Evolutionary conservation across 1,284 basidiomycete species (phyloP).

Genomic region (Gymnopus androsaceus): DNA sequence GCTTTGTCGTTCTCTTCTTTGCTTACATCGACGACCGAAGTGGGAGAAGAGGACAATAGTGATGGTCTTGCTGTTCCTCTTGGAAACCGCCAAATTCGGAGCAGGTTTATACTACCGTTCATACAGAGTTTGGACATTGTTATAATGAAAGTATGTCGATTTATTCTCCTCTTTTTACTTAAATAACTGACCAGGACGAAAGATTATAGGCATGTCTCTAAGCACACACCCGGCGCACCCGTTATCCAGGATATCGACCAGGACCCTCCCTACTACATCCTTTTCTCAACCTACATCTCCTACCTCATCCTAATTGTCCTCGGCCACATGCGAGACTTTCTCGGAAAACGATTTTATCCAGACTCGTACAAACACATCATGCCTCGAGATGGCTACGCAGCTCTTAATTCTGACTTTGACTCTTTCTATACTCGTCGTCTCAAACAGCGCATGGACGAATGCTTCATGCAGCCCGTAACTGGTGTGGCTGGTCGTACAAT

Average conservation of each 20-base stretch:
- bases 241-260: conserved; percentile 60
- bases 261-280: conserved; percentile 88
- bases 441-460: conserved; percentile 94
- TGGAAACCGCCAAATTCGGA: conserved; percentile 72
- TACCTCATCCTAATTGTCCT: conserved; percentile 87
- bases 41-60: conserved; percentile 45
- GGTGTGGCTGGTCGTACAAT: conserved; percentile 96
- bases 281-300: conserved; percentile 90
- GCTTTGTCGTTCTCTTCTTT: conserved; percentile 70
- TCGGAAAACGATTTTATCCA: conserved; percentile 85
- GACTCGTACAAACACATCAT: conserved; percentile 80
- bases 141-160: too few relatives aligned
- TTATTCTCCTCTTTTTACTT: too few relatives aligned
- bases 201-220: conserved; percentile 65
- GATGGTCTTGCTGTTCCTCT: conserved; percentile 62
- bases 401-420: conserved; percentile 97
- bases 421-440: conserved; percentile 98
- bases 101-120: conserved; percentile 73
- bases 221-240: conserved; percentile 54
- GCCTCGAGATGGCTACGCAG: conserved; percentile 90
- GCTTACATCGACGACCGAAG: conserved; percentile 67
- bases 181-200: too few relatives aligned
- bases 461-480: conserved; percentile 92
- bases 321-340: conserved; percentile 93
- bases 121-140: conserved; percentile 88